Conservation (phyloP, 345 rosid genomes). For the Euclidium syriacum region DNA sequence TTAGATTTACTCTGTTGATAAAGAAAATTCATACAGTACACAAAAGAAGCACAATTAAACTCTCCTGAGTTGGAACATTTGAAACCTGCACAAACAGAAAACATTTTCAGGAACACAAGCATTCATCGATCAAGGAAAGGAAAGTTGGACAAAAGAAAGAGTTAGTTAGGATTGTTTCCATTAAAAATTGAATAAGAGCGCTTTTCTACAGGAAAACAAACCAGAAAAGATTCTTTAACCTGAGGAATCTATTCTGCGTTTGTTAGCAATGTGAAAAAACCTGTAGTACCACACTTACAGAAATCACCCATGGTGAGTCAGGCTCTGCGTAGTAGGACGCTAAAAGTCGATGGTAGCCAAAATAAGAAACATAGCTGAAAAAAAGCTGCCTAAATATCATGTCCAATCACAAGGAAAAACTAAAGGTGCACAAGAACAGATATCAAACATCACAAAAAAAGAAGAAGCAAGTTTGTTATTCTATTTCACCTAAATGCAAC, state of each 20-base stretch:
- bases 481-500: conserved; percentile 21
- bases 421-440: neutral
- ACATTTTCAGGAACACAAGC: conserved; percentile 33
- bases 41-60: conserved; percentile 26
- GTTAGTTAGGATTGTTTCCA: neutral
- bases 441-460: conserved; percentile 20
- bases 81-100: conserved; percentile 69
- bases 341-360: conserved; percentile 4
- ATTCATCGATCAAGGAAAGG: conserved; percentile 26
- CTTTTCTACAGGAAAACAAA: conserved; percentile 9
- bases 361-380: conserved; percentile 16
- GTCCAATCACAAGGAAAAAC: conserved; percentile 3
- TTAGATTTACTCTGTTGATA: conserved; percentile 2
- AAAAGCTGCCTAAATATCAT: conserved; percentile 11
- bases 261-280: conserved; percentile 11
- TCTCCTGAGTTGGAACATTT: conserved; percentile 52
- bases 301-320: conserved; percentile 13
- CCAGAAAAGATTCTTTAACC: conserved; percentile 9
- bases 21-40: neutral
- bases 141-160: neutral
- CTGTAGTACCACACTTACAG: conserved; percentile 24
- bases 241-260: conserved; percentile 16
- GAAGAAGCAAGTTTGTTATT: conserved; percentile 16
- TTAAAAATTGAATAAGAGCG: neutral
- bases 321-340: neutral